phyloP scores from a whole-genome alignment of 2,329 filamentous ascomycete species.

The Setomelanomma holmii region DNA sequence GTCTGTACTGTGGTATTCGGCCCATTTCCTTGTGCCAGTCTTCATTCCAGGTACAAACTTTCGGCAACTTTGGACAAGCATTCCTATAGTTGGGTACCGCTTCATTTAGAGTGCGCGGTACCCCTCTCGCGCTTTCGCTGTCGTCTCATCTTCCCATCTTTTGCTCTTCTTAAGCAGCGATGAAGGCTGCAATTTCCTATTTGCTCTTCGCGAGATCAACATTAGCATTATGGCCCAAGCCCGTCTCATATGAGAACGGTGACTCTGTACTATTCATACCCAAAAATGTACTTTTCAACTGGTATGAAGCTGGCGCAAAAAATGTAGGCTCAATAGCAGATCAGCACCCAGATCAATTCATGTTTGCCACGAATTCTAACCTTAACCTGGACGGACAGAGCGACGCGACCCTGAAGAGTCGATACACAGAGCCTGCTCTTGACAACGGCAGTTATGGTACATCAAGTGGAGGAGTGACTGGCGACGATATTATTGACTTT shows the following conservation, averaged over 20 bases:
- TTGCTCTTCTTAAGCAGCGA: neutral
- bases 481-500: conserved; percentile 57
- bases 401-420: conserved; percentile 15
- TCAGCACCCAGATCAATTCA: conserved; percentile 18
- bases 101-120: neutral
- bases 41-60: conserved; percentile 10
- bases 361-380: conserved; percentile 30
- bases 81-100: neutral
- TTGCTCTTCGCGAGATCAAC: conserved; percentile 31
- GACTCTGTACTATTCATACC: conserved; percentile 51
- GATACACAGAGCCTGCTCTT: conserved; percentile 10
- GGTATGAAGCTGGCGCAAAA: conserved; percentile 44
- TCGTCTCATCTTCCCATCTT: conserved; percentile 3
- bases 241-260: conserved; percentile 47
- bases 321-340: conserved; percentile 34
- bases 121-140: neutral
- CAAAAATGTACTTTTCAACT: conserved; percentile 44
- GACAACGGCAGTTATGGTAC: neutral
- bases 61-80: neutral
- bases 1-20: neutral
- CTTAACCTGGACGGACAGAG: conserved; percentile 13
- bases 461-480: conserved; percentile 45
- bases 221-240: conserved; percentile 54
- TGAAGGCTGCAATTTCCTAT: conserved; percentile 29
- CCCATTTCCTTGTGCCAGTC: conserved; percentile 17